Base-by-base conservation (phyloP, 768 basidiomycete genomes). In the Suillus fuscotomentosus region DNA sequence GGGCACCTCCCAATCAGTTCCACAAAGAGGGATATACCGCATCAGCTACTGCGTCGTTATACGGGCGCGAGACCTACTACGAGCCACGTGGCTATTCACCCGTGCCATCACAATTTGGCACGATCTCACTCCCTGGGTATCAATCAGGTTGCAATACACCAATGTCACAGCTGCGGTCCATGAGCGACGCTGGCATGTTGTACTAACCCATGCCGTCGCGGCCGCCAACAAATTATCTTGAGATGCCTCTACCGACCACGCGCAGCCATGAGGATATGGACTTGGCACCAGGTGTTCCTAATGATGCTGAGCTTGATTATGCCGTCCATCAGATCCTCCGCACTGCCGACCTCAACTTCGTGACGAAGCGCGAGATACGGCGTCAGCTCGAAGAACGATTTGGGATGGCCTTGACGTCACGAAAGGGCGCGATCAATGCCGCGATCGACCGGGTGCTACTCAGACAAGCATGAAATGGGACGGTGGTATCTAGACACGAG, bases 321-420 rank as follows among this genome's bases (percentile, higher is more conserved):
- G 85, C 88, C 1, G 90, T 96, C 3, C 84, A 90, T 66, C 83
- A 87, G 20, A 82, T 97, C 47, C 79, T 98, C 61, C 84, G 83
- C 20, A 77, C 81, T 15, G 94, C 94, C 1, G 94, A 99, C 77
- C 81, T 99, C 59, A 94, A 95, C 72, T 87, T 87, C 11, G 83
- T 97, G 64, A 98, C 96, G 60, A 99, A 99, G 81, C 88, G 95
- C 69, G 92, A 90, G 69, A 89, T 99, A 60, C 85, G 97, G 45
- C 82, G 88, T 63, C 86, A 88, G 71, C 80, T 99, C 42, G 96
- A 98, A 76, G 87, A 87, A 65, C 84, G 83, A 65, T 97, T 90
- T 72, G 90, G 89, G 41, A 86, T 88, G 79, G 91, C 92, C 73
- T 77, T 98, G 64, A 84, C 86, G 14, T 68, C 86, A 27, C 84